Base-by-base conservation (phyloP, 225 moss, liverwort and hornwort genomes). In the Thuidium tamariscinum region DNA sequence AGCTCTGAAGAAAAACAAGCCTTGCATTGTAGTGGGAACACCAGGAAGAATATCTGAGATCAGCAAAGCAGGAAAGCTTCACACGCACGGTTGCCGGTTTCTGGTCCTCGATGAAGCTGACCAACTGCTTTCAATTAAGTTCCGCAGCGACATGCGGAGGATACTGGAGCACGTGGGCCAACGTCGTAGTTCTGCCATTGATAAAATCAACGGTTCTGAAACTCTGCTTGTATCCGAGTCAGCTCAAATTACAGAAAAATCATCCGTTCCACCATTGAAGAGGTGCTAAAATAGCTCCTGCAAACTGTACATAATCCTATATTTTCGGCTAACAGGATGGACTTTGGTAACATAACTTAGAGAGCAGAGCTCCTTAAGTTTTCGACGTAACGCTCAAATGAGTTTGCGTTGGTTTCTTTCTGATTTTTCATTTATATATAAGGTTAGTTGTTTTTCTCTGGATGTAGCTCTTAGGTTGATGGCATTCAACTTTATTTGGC, bases 131-230 rank as follows among this genome's bases (percentile, higher is more conserved):
- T 99, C 98, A 19, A 94, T 94, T 25, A 97, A 99, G 90, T 99
- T 96, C 86, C 94, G 98, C 29, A 95, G 94, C 60, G 97, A 97
- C 85, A 99, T 99, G 98, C 95, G 97, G 39, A 91, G 98, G 89
- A 97, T 99, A 51, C 80, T 99, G 90, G 98, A 99, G 89, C 98
- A 99, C 89, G 98, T 99, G 46, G 98, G 98, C 49, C 96, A 96
- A 89, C 94, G 97, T 42, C 88, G 93, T 41, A 91, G 80, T 71
- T 81, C 77, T 10, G 79, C 30, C 25, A 22, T 74, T 78, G 67
- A 57, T 55, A 64, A 78, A 76, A 48, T 74, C 30, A 48, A 17
- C 72, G 80, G 42, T 46, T 82, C 83, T 56, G 88, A 80, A 72
- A 17, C 69, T 72, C n/a, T 44, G 23, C 8, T 64, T 61, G 80